These are phyloP conservation scores for Pseudevernia furfuracea DNA, from an alignment of 495 filamentous ascomycete species.

Conservation along the genomic window DNA sequence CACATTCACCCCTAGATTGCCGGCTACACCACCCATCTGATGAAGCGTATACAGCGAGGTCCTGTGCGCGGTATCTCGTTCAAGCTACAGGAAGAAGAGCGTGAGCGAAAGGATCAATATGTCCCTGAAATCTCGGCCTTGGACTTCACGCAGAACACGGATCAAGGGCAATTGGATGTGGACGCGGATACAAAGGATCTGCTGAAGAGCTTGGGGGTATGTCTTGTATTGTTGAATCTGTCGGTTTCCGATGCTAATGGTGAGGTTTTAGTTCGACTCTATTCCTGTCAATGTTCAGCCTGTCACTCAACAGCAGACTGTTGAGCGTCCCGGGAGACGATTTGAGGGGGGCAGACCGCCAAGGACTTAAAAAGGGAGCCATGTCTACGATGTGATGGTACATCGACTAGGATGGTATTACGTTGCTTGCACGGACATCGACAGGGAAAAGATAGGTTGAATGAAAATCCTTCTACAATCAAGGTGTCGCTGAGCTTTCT, in stretches of 20 bases:
- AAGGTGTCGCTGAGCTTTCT: constrained; percentile 87
- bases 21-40: constrained; percentile 92
- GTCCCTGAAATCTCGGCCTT: constrained; percentile 97
- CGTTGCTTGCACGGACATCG: constrained; percentile 32
- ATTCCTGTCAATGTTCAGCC: constrained; percentile 91
- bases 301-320: constrained; percentile 77
- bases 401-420: background rate
- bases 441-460: constrained; percentile 36
- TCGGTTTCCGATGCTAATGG: background rate
- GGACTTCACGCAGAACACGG: constrained; percentile 86
- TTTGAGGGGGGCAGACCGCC: constrained; percentile 46
- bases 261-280: constrained; percentile 70
- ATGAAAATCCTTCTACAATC: constrained; percentile 57
- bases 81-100: constrained; percentile 99
- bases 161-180: constrained; percentile 87
- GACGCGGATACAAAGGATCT: constrained; percentile 97
- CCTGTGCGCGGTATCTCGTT: constrained; percentile 99
- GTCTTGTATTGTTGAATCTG: constrained; percentile 34
- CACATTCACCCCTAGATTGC: constrained; percentile 59
- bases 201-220: constrained; percentile 94
- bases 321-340: constrained; percentile 62
- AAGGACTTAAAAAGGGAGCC: constrained; percentile 31
- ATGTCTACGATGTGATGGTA: background rate
- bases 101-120: constrained; percentile 99
- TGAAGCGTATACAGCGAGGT: constrained; percentile 99